Base-by-base conservation (phyloP, 2,329 filamentous ascomycete genomes). In the Domatiomyces globalis region DNA sequence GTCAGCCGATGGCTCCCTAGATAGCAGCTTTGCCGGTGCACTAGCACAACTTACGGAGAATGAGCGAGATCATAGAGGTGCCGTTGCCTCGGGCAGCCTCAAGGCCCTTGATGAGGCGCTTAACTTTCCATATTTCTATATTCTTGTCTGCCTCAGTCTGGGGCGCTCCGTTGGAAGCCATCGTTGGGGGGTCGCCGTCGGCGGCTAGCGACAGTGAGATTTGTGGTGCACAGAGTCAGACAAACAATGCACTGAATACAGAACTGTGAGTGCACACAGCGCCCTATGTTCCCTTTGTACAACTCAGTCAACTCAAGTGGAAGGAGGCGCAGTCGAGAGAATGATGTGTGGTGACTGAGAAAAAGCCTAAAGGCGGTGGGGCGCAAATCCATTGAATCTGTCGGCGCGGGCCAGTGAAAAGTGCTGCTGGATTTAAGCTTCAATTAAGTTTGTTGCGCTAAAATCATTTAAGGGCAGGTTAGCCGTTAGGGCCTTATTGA, bases 11-110 rank as follows among this genome's bases (percentile, higher is more conserved):
- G 19, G 33, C 46, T 53, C 46, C 61, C 66, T 58, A 64, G 58
- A 57, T 51, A 36, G 36, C 49, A 36, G 45, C 45, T 18, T 45
- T 33, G 44, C 43, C 19, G 27, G 15, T 44, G 29, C 58, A 54
- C 52, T 46, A 58, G 63, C 51, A 53, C 43, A 51, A 74, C 85
- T 66, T 76, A 94, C 87, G 92, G 67, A 98, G 96, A 65, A 98
- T 95, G 71, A 98, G 80, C 59, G 90, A 96, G 72, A 98, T 98
- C 92, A 98, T 98, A 75, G 84, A 90, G 59, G 92, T 98, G 74
- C 92, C 92, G 80, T 98, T 98, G 69, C 92, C 92, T 69, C 94
- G 81, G 62, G 94, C 94, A 57, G 87, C 85, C 73, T 96, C 92
- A 64, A 98, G 87, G 65, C 92, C 86, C 75, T 96, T 98, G 75